Conservation (phyloP, 73 alveolate species). For the Uronychia setigera region DNA sequence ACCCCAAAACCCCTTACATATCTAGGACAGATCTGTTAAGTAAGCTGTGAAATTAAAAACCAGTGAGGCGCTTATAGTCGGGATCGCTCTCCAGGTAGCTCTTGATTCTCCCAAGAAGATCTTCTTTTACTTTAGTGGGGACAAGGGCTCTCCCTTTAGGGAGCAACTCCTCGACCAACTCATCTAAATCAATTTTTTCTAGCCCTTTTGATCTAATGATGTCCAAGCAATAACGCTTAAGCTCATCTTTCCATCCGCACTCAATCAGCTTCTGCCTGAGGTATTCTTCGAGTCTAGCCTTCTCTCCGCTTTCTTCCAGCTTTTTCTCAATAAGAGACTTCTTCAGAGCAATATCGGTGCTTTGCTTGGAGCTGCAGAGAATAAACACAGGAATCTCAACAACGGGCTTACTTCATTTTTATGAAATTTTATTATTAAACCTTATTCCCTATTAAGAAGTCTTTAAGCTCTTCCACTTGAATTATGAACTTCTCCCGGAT, state of each 20-base stretch:
- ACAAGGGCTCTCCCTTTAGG: conserved; percentile 79
- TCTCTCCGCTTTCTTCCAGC: conserved; percentile 64
- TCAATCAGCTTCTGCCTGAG: conserved; percentile 75
- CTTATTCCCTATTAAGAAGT: conserved; percentile 2
- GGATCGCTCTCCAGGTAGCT: conserved; percentile 59
- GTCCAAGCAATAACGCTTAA: conserved; percentile 73
- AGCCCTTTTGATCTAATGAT: conserved; percentile 80
- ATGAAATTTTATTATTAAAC: conserved; percentile 3
- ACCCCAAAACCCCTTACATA: no score
- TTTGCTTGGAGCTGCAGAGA: conserved; percentile 31
- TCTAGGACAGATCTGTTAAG: no score
- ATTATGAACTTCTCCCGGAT: not conserved
- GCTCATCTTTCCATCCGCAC: conserved; percentile 84
- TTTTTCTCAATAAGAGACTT: conserved; percentile 59
- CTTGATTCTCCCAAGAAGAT: conserved; percentile 74
- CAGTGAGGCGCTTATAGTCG: conserved; percentile 62
- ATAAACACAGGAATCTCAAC: not conserved
- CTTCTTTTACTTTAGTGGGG: conserved; percentile 80
- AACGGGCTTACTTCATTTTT: conserved; percentile 12
- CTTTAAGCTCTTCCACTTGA: not conserved
- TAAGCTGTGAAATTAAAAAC: no score
- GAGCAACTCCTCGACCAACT: conserved; percentile 69
- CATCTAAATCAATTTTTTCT: conserved; percentile 79
- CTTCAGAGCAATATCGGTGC: conserved; percentile 56
- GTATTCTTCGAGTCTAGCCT: conserved; percentile 76